Conservation (phyloP, 73 alveolate genomes). For the Chromera velia region DNA sequence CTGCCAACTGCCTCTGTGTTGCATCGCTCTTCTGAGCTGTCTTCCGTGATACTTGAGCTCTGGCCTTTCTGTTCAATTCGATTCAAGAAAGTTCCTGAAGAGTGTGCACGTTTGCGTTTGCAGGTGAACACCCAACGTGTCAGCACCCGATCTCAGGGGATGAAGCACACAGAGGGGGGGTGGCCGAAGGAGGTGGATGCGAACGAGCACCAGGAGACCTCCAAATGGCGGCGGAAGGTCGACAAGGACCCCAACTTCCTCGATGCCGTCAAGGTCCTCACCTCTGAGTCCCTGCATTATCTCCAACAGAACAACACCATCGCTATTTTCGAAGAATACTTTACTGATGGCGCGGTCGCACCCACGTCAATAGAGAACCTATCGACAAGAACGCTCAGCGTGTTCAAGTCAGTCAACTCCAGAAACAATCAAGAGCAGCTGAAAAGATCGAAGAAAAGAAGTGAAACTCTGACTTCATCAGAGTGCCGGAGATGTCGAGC, state of each 20-base stretch:
- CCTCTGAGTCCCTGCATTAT: conserved; percentile 67
- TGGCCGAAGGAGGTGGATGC: conserved; percentile 85
- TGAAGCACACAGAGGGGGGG: conserved; percentile 85
- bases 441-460: too few species aligned
- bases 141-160: conserved; percentile 64
- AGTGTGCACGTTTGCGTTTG: too few species aligned
- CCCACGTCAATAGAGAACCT: conserved; percentile 84
- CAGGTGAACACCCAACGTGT: conserved; percentile 83
- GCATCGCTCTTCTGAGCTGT: not conserved
- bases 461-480: too few species aligned
- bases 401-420: conserved; percentile 82
- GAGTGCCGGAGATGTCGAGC: too few species aligned
- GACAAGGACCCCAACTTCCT: conserved; percentile 77
- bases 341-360: conserved; percentile 74
- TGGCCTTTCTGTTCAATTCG: too few species aligned
- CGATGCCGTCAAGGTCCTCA: conserved; percentile 71
- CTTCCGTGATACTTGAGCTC: conserved; percentile 8
- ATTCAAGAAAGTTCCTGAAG: too few species aligned
- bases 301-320: conserved; percentile 86
- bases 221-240: conserved; percentile 65
- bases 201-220: conserved; percentile 64
- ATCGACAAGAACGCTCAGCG: conserved; percentile 85
- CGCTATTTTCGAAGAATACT: conserved; percentile 93
- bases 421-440: too few species aligned
- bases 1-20: too few species aligned